Conservation (phyloP, 371 early-diverging fungal genomes). For the Rhizoclosmatium hyalinum region DNA sequence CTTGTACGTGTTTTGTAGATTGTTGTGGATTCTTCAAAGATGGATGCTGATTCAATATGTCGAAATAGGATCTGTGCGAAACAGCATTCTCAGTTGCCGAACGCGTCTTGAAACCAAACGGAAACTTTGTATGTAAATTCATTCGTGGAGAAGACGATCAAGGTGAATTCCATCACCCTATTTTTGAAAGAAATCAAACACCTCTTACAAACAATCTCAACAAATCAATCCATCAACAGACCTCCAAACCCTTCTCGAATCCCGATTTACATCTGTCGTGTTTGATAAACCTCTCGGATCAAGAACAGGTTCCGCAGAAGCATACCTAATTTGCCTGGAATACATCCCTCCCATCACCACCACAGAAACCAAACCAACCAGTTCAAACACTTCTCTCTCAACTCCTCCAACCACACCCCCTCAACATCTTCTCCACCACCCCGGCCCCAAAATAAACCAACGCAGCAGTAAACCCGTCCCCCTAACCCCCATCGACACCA, state of each 20-base stretch:
- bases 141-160: conserved; percentile 45
- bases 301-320: conserved; percentile 76
- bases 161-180: conserved; percentile 26
- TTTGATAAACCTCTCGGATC: conserved; percentile 66
- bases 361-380: not conserved
- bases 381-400: not conserved
- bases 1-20: not conserved
- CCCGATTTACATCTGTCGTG: conserved; percentile 41
- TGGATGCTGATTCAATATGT: no score
- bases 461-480: conserved; percentile 9
- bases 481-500: conserved; percentile 6
- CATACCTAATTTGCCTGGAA: conserved; percentile 72
- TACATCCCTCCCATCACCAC: conserved; percentile 19
- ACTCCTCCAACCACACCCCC: not conserved
- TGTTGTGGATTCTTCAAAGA: not conserved
- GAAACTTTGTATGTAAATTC: conserved; percentile 79
- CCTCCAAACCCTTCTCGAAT: conserved; percentile 20
- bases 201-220: no score
- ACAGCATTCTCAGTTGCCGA: conserved; percentile 70
- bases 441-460: conserved; percentile 15
- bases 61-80: conserved; percentile 68
- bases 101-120: conserved; percentile 62
- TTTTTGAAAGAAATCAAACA: conserved; percentile 1
- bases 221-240: conserved; percentile 15
- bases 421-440: not conserved